phyloP scores from a whole-genome alignment of 805 yeast species.

The Saccharomycopsis synnaedendra region DNA sequence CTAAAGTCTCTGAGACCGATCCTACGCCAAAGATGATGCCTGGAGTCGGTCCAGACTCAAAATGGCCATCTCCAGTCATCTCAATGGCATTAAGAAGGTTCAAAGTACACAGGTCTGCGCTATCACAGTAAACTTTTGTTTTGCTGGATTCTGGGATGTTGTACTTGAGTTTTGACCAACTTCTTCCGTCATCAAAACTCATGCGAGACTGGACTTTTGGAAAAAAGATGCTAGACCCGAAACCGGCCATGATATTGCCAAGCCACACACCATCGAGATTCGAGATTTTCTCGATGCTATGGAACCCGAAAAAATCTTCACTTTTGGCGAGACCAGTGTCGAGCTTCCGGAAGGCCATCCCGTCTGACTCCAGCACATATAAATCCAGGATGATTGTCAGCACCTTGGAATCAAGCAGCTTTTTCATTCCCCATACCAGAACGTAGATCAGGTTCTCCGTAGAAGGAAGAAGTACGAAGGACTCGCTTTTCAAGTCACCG shows the following conservation, averaged over 20 bases:
- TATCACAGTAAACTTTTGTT: slow-evolving; percentile 17
- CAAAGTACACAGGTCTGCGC: slow-evolving; percentile 25
- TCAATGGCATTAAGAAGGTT: slow-evolving; percentile 27
- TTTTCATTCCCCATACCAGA: slow-evolving; percentile 23
- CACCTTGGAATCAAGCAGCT: slow-evolving; percentile 12
- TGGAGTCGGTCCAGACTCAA: slow-evolving; percentile 31
- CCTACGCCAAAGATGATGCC: slow-evolving; percentile 36
- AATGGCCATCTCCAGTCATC: slow-evolving; percentile 21
- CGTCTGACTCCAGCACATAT: slow-evolving; percentile 47
- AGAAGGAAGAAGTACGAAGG: slow-evolving; percentile 27
- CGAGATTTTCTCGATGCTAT: slow-evolving; percentile 32
- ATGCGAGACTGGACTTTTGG: slow-evolving; percentile 24
- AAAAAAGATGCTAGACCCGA: slow-evolving; percentile 15
- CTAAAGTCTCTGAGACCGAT: slow-evolving; percentile 23
- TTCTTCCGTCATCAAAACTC: slow-evolving; percentile 28
- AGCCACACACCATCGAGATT: slow-evolving; percentile 54
- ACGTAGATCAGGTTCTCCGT: slow-evolving; percentile 29
- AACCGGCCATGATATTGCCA: slow-evolving; percentile 26
- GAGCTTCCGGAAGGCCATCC: slow-evolving; percentile 38
- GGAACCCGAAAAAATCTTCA: slow-evolving; percentile 24
- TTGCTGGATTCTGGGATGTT: slow-evolving; percentile 17
- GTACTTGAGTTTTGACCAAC: slow-evolving; percentile 23
- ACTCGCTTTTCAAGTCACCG: slow-evolving; percentile 22
- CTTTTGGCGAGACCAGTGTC: slow-evolving; percentile 28
- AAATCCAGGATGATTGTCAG: slow-evolving; percentile 23